A percentile compares a stretch with the other conserved stretches of the same genome.
These are phyloP conservation scores for Musa schizocarpa DNA, from an alignment of 176 grass and related monocot species.

Conservation along the genomic window DNA sequence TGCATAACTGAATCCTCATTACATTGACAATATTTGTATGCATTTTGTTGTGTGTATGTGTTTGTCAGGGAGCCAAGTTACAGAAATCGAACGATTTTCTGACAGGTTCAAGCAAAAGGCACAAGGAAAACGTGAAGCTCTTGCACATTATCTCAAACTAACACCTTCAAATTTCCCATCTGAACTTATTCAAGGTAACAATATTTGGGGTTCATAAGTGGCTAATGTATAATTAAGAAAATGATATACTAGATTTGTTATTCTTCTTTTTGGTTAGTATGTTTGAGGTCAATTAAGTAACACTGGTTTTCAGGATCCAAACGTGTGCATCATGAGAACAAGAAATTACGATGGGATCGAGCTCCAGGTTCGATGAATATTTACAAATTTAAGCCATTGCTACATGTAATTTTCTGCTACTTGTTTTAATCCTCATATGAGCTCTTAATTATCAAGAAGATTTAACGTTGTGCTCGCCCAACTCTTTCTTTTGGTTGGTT, in stretches of 20 bases:
- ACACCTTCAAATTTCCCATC: slow-evolving; percentile 43
- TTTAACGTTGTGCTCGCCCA: background rate
- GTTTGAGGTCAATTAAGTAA: slow-evolving; percentile 5
- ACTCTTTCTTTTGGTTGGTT: background rate
- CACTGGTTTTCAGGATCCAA: slow-evolving; percentile 27
- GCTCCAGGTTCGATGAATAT: slow-evolving; percentile 36
- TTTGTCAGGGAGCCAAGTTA: slow-evolving; percentile 35
- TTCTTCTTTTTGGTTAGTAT: background rate
- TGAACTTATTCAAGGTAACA: slow-evolving; percentile 52
- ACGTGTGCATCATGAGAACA: slow-evolving; percentile 29
- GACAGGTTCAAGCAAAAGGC: slow-evolving; percentile 32
- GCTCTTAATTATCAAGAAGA: background rate
- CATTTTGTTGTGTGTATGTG: background rate
- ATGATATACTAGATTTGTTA: slow-evolving; percentile 1
- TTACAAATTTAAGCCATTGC: background rate
- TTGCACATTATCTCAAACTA: slow-evolving; percentile 44
- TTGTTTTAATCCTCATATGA: background rate
- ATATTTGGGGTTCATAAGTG: background rate
- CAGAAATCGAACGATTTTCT: slow-evolving; percentile 48
- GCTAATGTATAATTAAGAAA: background rate
- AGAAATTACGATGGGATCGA: slow-evolving; percentile 59
- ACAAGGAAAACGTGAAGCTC: slow-evolving; percentile 36
- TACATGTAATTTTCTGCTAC: background rate
- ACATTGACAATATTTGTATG: background rate
- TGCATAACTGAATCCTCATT: background rate